Percentiles rank a stretch among this genome's conserved stretches.
These are phyloP conservation scores for Chionographis japonica DNA, from an alignment of 106 monocot species.

Conservation along the genomic window DNA sequence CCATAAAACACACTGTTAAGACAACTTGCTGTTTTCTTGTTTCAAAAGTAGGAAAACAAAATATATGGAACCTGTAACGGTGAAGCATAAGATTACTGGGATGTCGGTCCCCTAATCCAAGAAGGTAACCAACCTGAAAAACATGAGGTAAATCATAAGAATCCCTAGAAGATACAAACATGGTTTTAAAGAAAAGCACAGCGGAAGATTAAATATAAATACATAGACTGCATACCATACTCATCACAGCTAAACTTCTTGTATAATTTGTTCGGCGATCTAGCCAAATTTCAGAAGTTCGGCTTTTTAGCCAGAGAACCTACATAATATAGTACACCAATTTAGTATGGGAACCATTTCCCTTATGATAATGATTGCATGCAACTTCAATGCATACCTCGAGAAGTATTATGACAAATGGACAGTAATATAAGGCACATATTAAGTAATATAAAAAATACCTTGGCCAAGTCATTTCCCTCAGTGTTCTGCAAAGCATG, in stretches of 20 bases:
- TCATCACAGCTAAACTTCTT: slow-evolving; percentile 99
- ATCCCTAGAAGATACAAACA: not conserved
- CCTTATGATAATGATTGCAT: not conserved
- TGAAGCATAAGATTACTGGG: slow-evolving; percentile 98
- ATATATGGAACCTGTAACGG: slow-evolving; percentile 60
- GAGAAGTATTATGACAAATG: not conserved
- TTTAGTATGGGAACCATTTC: not conserved
- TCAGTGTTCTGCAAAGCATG: slow-evolving; percentile 91
- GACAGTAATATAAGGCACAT: not conserved
- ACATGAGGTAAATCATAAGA: not conserved
- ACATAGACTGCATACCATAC: slow-evolving; percentile 60
- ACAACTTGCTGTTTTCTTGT: not conserved
- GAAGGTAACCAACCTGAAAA: slow-evolving; percentile 92
- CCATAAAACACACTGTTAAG: not conserved
- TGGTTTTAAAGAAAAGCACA: not conserved
- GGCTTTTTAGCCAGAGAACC: slow-evolving; percentile 99
- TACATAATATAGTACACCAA: slow-evolving; percentile 16
- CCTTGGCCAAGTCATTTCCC: slow-evolving; percentile 97
- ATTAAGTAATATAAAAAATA: slow-evolving; percentile 20
- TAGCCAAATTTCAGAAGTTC: slow-evolving; percentile 98
- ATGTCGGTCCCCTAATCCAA: slow-evolving; percentile 96
- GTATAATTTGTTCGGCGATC: slow-evolving; percentile 96
- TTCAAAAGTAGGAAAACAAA: not conserved
- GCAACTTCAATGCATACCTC: not conserved
- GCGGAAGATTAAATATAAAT: not conserved